These are phyloP conservation scores for Myxozyma vanderwaltii DNA, from an alignment of 805 yeast genomes.

Conservation along the genomic window DNA sequence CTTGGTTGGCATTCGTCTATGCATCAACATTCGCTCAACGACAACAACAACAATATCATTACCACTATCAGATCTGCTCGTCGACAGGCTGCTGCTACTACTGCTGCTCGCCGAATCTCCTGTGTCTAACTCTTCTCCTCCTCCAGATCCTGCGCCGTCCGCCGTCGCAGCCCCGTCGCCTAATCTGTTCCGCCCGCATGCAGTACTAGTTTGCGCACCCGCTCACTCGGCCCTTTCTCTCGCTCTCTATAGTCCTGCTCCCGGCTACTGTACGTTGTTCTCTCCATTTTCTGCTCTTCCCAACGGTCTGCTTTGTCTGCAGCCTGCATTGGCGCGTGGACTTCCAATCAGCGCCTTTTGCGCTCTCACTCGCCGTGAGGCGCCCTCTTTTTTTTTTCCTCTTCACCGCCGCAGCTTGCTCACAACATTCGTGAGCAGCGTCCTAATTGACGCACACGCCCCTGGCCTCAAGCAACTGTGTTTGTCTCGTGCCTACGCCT, in stretches of 20 bases:
- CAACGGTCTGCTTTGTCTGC: no score
- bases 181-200: not conserved
- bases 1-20: not conserved
- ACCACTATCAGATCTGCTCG: no score
- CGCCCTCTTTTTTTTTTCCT: not conserved
- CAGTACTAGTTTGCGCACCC: not conserved
- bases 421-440: conserved; percentile 8
- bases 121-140: no score
- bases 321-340: not conserved
- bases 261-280: not conserved
- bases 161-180: not conserved
- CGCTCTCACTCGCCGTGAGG: not conserved
- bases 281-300: no score
- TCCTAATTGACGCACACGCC: conserved; percentile 8
- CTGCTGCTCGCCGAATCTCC: no score
- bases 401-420: conserved; percentile 11
- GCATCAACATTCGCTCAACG: no score
- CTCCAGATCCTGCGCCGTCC: not conserved
- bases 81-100: no score
- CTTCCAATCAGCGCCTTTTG: not conserved
- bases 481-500: not conserved
- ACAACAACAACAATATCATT: no score
- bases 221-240: not conserved
- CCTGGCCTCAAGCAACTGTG: conserved; percentile 9
- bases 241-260: not conserved